Conservation (phyloP, 768 basidiomycete species). For the Sarcomyxa edulis region DNA sequence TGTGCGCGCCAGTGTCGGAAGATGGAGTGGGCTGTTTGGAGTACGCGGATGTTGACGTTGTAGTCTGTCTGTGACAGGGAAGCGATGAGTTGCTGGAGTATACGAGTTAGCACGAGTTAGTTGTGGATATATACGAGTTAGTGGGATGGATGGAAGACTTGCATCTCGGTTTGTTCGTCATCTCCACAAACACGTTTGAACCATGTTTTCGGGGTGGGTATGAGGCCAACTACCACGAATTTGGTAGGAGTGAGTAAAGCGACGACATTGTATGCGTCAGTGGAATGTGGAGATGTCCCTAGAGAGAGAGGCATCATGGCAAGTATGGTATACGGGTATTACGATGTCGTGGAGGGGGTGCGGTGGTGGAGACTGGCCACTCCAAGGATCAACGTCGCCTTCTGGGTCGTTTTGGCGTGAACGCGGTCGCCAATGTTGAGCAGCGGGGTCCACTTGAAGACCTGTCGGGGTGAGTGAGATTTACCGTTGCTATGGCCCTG, state of each 20-base stretch:
- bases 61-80: slow-evolving; percentile 79
- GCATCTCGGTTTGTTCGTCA: slow-evolving; percentile 42
- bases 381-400: slow-evolving; percentile 60
- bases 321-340: slow-evolving; percentile 64
- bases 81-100: slow-evolving; percentile 71
- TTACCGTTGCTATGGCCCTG: slow-evolving; percentile 16
- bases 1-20: slow-evolving; percentile 93
- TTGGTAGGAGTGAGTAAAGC: slow-evolving; percentile 89
- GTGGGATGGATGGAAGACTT: no score
- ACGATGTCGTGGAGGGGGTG: slow-evolving; percentile 34
- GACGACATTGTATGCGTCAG: slow-evolving; percentile 74
- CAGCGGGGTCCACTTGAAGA: slow-evolving; percentile 75
- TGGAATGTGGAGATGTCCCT: slow-evolving; percentile 65
- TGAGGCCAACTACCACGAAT: slow-evolving; percentile 88
- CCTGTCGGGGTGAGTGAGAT: slow-evolving; percentile 37
- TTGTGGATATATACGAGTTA: no score
- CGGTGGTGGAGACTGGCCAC: slow-evolving; percentile 16
- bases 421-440: slow-evolving; percentile 53
- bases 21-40: slow-evolving; percentile 93
- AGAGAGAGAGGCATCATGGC: slow-evolving; percentile 80
- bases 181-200: slow-evolving; percentile 61
- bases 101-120: no score
- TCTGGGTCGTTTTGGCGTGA: slow-evolving; percentile 47
- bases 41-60: slow-evolving; percentile 79
- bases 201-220: slow-evolving; percentile 91